Base-by-base conservation (phyloP, 2,329 filamentous ascomycete genomes). In the Ophiostoma novo-ulmi region DNA sequence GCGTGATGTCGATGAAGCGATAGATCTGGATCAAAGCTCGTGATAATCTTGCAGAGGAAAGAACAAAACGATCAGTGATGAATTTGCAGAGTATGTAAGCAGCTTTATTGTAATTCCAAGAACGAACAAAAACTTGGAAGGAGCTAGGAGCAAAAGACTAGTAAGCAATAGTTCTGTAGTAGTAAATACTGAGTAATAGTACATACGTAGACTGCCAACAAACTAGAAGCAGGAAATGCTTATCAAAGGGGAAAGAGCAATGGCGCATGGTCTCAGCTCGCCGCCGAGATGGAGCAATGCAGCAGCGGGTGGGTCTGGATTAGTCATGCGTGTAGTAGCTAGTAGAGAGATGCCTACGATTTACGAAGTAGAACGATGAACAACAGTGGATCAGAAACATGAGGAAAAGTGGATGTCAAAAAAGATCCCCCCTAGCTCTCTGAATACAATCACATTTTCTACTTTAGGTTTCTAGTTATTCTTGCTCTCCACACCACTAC, bases 201-300 rank as follows among this genome's bases (percentile, higher is more conserved):
- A n/a, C n/a, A n/a, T n/a, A n/a, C n/a, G n/a, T 48, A 48, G 44
- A 48, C 44, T 48, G 14, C 17, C 44, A 48, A 48, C 44, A n/a
- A 48, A 48, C 44, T 48, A 48, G 52, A 58, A 26, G 52, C 52
- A 58, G 52, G 52, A 58, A 58, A 58, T 58, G 22, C 52, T 58
- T 58, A 26, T 58, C 52, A 26, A 58, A 14, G n/a, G 22, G 52
- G 17, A 48, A 48, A 13, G 38, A 48, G 17, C 44, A n/a, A 5
- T 26, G n/a, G n/a, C n/a, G n/a, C n/a, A n/a, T n/a, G 52, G 52
- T 58, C 52, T 58, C 22, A 31, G 52, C 52, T 58, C n/a, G 52
- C 52, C 14, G 44, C 44, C 52, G 22, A 6, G 52, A 26, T 20
- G 44, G 44, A 5, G 44, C 17, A 48, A 6, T 17, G 13, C 41